phyloP scores from a whole-genome alignment of 2,329 filamentous ascomycete genomes.

The Blastomyces gilchristii region DNA sequence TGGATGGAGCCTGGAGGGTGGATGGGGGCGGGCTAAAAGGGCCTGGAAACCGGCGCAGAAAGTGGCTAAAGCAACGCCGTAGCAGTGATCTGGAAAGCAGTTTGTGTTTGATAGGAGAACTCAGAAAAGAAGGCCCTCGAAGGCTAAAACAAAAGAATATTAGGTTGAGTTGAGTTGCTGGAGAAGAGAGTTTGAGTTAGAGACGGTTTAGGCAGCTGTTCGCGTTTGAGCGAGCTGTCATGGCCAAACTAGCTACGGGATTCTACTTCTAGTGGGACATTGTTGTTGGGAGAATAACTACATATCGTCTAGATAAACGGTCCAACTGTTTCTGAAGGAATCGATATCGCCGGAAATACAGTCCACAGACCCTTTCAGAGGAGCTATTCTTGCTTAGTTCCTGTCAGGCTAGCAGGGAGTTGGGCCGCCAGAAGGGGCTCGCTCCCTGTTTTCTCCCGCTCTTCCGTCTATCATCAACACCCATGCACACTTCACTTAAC shows the following conservation, averaged over 20 bases:
- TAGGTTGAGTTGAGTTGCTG: neutral
- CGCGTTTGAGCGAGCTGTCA: neutral
- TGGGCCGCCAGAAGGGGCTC: neutral
- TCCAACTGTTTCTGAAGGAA: neutral
- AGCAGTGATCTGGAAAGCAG: neutral
- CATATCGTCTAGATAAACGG: too few relatives aligned
- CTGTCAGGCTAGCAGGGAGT: neutral
- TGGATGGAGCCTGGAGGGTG: neutral
- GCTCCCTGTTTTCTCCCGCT: neutral
- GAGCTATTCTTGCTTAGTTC: neutral
- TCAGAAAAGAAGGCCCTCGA: neutral
- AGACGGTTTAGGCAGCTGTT: neutral
- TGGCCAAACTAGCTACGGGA: neutral
- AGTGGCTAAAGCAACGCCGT: neutral
- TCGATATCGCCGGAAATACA: neutral
- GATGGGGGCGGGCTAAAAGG: neutral
- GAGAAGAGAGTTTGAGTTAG: neutral
- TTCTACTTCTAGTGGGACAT: too few relatives aligned
- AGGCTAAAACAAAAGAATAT: neutral
- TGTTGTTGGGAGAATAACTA: too few relatives aligned
- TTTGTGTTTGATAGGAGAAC: neutral
- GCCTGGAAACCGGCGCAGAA: slow-evolving; percentile 5
- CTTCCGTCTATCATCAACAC: neutral
- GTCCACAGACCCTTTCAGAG: neutral
- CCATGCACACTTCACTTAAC: neutral